These are phyloP conservation scores for Solanum stenotomum DNA, from an alignment of 257 asterid genomes.

Conservation along the genomic window DNA sequence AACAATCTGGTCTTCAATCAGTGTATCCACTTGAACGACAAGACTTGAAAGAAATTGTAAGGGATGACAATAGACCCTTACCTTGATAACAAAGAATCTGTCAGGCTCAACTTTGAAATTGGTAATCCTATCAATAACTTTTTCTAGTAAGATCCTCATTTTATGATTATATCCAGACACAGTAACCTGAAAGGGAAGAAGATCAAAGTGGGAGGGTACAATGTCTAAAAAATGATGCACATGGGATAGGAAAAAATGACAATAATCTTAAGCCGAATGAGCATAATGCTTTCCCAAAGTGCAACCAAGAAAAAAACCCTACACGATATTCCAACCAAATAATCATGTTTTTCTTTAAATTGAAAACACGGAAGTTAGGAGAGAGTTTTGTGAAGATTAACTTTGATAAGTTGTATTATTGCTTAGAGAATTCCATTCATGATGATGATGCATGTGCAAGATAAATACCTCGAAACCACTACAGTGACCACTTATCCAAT, in stretches of 20 bases:
- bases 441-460: background rate
- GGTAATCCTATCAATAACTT: constrained; percentile 57
- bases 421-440: background rate
- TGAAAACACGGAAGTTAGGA: background rate
- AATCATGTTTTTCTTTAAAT: background rate
- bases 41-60: background rate
- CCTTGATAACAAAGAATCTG: constrained; percentile 90
- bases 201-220: background rate
- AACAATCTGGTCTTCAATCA: background rate
- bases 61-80: constrained; percentile 14
- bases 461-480: constrained; percentile 74
- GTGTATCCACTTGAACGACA: background rate
- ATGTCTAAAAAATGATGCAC: background rate
- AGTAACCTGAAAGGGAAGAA: constrained; percentile 45
- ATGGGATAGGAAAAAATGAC: background rate
- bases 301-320: background rate
- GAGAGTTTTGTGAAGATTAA: background rate
- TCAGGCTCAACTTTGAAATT: constrained; percentile 80
- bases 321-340: background rate
- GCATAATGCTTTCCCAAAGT: background rate
- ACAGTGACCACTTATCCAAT: constrained; percentile 46
- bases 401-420: background rate
- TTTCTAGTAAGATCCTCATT: constrained; percentile 68
- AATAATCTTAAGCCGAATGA: background rate
- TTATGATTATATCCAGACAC: constrained; percentile 85